phyloP scores from a whole-genome alignment of 1,139 yeast species.

The Suhomyces bolitotheri region DNA sequence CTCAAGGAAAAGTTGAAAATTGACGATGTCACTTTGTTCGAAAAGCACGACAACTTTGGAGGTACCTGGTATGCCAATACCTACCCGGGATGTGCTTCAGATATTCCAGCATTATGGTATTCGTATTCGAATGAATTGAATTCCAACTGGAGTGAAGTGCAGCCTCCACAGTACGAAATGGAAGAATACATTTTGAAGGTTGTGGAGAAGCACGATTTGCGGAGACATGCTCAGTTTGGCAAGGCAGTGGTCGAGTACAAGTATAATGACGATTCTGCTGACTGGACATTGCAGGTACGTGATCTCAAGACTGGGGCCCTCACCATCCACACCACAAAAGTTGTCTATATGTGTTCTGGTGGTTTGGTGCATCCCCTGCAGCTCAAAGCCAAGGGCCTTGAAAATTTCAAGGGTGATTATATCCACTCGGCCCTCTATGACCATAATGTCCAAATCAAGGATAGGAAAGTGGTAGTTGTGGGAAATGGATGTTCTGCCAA shows the following conservation, averaged over 20 bases:
- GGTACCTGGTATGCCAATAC: constrained; percentile 59
- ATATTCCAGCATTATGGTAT: constrained; percentile 53
- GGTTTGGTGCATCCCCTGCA: constrained; percentile 40
- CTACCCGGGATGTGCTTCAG: constrained; percentile 56
- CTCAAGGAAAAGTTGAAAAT: constrained; percentile 32
- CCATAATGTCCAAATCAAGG: constrained; percentile 35
- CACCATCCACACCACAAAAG: constrained; percentile 26
- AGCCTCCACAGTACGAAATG: constrained; percentile 52
- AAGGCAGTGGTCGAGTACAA: constrained; percentile 30
- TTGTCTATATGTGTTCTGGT: constrained; percentile 38
- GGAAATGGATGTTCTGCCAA: constrained; percentile 30
- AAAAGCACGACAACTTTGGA: constrained; percentile 48
- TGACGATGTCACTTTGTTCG: constrained; percentile 42
- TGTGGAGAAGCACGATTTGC: constrained; percentile 36
- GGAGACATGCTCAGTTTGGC: constrained; percentile 30
- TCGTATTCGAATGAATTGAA: constrained; percentile 43
- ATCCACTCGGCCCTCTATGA: constrained; percentile 54
- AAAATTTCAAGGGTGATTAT: constrained; percentile 43
- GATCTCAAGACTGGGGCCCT: constrained; percentile 36
- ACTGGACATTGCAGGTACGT: constrained; percentile 40
- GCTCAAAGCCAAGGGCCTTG: constrained; percentile 37
- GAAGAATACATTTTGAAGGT: constrained; percentile 46
- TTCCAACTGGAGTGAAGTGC: constrained; percentile 44
- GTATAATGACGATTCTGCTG: constrained; percentile 33
- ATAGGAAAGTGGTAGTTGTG: constrained; percentile 25